Base-by-base conservation (phyloP, 1,139 yeast genomes). In the Candida dubliniensis region DNA sequence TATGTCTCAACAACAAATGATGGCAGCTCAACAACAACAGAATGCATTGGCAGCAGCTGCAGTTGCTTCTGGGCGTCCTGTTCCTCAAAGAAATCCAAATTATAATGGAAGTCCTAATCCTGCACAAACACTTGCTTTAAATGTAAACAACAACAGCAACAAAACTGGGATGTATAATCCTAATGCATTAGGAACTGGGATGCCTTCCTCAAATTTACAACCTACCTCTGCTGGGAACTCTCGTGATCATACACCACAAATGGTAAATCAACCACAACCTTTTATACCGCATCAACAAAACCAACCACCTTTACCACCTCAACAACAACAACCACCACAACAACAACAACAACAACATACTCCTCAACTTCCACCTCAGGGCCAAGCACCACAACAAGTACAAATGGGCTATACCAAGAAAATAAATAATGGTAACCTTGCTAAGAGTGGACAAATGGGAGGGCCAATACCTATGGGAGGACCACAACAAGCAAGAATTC, bases 161-260 rank as follows among this genome's bases (percentile, higher is more conserved):
- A 36, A 43, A 29, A 39, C 34, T 2, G 29, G 36, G 25, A 32
- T 37, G 27, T 49, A 42, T 24, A 49, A 46, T 36, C 45, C 50
- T 14, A 44, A 44, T 43, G 25, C 30, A 3, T 29, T 46, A 43
- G 38, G 46, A 38, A 29, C 43, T 13, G 43, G 45, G 12, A 45
- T 46, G 35, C 40, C 40, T 26, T 44, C 48, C 2, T 44, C 42
- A 7, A 40, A 35, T 25, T 34, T 44, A 14, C 47, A 42, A 38
- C 36, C 49, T 2, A 44, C 34, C 15, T 50, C 53, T 4, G 44
- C 36, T 8, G 38, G 43, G 8, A 49, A 44, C 26, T 45, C 51
- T 3, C 55, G 47, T 29, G 51, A 46, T 2, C 52, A 52, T 26
- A 52, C 57, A 8, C 54, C 56, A 5, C 47, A 43, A 12, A 46